Base-by-base conservation (phyloP, 2,329 filamentous ascomycete species). In the Penicillium brevicompactum region DNA sequence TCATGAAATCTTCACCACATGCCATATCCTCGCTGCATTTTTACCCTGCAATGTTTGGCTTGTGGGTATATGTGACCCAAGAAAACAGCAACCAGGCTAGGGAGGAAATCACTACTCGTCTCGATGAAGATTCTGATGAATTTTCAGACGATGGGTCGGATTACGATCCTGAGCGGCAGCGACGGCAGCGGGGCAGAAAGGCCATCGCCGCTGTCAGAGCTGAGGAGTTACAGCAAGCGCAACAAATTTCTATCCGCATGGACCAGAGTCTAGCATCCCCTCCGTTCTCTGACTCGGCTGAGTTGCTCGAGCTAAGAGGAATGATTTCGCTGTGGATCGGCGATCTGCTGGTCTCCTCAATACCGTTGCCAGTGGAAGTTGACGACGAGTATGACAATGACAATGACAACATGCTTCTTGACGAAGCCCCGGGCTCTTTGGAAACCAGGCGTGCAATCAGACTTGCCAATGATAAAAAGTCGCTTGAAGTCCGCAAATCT, bases 1-100 rank as follows among this genome's bases (percentile, higher is more conserved):
- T 88, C 77, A 84, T 87, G 64, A 80, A 84, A 64, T 78, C 79
- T 56, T 79, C 81, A 5, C 85, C 86, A 0, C 75, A 84, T 48
- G 75, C 80, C 3, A 75, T 87, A 41, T 88, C 85, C 60, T 86
- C 90, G 10, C 69, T 89, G 37, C 86, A 91, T 57, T 96, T 97
- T 70, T 92, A 91, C 75, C 87, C 90, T 13, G 88, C 89, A 13
- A 83, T 96, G 76, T 87, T 93, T 63, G 86, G 86, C 46, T 83
- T 91, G 44, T 93, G 94, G 84, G 83, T 96, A 49, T 92, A 91
- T 70, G 85, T 89, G 58, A 79, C 87, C 1, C 84, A 90, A 66
- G 79, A 84, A 45, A 86, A 86, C 76, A 82, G 82, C 66, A 75
- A 71, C 51, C 67, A 69, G 48, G 80, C 74, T 10, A 66, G 82